phyloP scores from a whole-genome alignment of 352 stramenopile genomes.

The Globisporangium rhizosaccharum region DNA sequence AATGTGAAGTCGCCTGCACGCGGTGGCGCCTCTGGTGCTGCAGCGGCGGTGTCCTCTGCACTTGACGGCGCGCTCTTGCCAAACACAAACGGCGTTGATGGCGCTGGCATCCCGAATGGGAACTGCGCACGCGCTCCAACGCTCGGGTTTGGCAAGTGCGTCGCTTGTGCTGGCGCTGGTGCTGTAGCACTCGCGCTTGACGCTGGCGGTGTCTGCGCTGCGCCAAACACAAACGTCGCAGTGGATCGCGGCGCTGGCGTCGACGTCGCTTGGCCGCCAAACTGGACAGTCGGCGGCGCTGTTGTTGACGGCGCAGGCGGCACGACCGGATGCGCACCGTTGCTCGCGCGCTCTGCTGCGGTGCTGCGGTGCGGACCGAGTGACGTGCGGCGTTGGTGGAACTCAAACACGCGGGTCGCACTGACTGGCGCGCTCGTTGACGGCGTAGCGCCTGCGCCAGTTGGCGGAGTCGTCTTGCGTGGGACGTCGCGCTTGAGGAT shows the following conservation, averaged over 20 bases:
- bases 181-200: background rate
- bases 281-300: background rate
- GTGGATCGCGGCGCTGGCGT: background rate
- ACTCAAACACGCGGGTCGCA: background rate
- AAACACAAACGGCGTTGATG: slow-evolving; percentile 19
- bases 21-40: too few relatives aligned
- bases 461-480: too few relatives aligned
- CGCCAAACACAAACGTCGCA: slow-evolving; percentile 9
- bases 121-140: slow-evolving; percentile 15
- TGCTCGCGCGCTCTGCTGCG: background rate
- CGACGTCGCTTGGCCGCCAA: background rate
- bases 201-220: background rate
- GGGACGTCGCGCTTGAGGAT: too few relatives aligned
- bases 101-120: slow-evolving; percentile 17
- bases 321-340: background rate
- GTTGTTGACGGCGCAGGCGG: background rate
- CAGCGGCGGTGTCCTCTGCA: background rate
- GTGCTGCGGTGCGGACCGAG: background rate
- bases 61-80: background rate
- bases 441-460: background rate
- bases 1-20: slow-evolving; percentile 10
- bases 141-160: slow-evolving; percentile 7
- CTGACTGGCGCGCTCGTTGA: background rate
- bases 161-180: background rate
- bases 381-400: background rate